A percentile compares a stretch with the other conserved stretches of the same genome.
Evolutionary conservation across 2,329 filamentous ascomycete genomes (phyloP).

Genomic region (Nothopassalora personata): DNA sequence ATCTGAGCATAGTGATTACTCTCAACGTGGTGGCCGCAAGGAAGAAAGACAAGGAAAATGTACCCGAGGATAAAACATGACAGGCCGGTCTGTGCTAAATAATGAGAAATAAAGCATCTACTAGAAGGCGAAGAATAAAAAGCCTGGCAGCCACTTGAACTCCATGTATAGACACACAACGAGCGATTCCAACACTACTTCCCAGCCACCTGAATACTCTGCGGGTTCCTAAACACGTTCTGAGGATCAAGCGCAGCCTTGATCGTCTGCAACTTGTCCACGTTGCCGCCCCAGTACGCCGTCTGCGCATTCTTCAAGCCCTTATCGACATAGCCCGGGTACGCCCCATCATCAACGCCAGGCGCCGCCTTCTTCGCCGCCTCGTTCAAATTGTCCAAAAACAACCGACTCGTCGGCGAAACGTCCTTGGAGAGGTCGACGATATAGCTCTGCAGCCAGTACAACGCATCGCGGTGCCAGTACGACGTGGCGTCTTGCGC

Average conservation of each 20-base stretch:
- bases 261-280: constrained; percentile 27
- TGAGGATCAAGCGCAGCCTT: constrained; percentile 31
- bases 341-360: constrained; percentile 17
- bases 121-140: too few relatives aligned
- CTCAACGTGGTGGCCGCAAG: too few relatives aligned
- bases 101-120: too few relatives aligned
- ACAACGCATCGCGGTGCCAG: constrained; percentile 20
- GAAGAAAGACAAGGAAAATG: too few relatives aligned
- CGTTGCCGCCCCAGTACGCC: constrained; percentile 29
- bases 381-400: constrained; percentile 14
- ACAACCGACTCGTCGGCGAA: constrained; percentile 5
- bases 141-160: too few relatives aligned
- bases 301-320: constrained; percentile 28
- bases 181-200: too few relatives aligned
- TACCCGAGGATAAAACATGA: too few relatives aligned
- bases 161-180: too few relatives aligned
- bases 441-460: constrained; percentile 18
- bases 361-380: constrained; percentile 7
- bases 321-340: constrained; percentile 23
- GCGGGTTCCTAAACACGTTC: constrained; percentile 24
- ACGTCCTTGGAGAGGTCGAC: constrained; percentile 9
- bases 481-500: constrained; percentile 18
- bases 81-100: too few relatives aligned
- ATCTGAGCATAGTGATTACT: background rate
- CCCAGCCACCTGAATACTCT: constrained; percentile 9